Percentiles rank a stretch among this genome's conserved stretches.
These are phyloP conservation scores for Apiotrichum porosum DNA, from an alignment of 1,284 basidiomycete genomes.

Conservation along the genomic window DNA sequence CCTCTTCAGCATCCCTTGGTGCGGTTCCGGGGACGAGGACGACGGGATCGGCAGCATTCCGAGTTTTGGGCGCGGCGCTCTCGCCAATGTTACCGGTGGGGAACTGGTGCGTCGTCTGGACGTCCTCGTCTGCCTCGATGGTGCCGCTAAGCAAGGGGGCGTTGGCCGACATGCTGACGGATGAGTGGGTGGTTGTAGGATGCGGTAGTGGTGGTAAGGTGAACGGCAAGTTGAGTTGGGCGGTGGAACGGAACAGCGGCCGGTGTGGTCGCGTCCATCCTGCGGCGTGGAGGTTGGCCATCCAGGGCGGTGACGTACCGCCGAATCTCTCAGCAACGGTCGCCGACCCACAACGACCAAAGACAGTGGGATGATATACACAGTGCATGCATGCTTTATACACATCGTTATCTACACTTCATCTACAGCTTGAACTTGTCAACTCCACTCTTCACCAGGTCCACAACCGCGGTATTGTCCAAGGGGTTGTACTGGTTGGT, in stretches of 20 bases:
- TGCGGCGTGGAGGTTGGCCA: too few species aligned
- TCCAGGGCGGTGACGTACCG: too few species aligned
- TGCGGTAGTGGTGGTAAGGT: too few species aligned
- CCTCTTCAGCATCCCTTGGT: constrained; percentile 34
- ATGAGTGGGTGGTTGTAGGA: too few species aligned
- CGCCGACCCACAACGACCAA: too few species aligned
- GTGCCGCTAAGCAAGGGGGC: constrained; percentile 45
- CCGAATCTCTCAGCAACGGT: too few species aligned
- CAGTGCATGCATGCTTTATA: too few species aligned
- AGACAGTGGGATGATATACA: too few species aligned
- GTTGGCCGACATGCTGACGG: constrained; percentile 24
- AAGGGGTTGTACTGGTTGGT: constrained; percentile 94
- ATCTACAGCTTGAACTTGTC: constrained; percentile 43
- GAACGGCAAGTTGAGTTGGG: too few species aligned
- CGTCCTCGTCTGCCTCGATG: constrained; percentile 49
- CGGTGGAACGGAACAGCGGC: too few species aligned
- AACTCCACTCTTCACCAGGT: constrained; percentile 60
- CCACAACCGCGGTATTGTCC: constrained; percentile 77
- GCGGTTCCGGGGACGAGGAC: constrained; percentile 44
- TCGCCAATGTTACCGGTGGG: constrained; percentile 43
- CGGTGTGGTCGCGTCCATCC: too few species aligned
- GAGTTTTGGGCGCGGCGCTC: constrained; percentile 7
- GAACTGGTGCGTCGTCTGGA: constrained; percentile 12
- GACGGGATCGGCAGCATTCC: constrained; percentile 22
- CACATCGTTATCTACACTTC: too few species aligned